Conservation (phyloP, 371 early-diverging fungal genomes). For the Rhizopus sp. region DNA sequence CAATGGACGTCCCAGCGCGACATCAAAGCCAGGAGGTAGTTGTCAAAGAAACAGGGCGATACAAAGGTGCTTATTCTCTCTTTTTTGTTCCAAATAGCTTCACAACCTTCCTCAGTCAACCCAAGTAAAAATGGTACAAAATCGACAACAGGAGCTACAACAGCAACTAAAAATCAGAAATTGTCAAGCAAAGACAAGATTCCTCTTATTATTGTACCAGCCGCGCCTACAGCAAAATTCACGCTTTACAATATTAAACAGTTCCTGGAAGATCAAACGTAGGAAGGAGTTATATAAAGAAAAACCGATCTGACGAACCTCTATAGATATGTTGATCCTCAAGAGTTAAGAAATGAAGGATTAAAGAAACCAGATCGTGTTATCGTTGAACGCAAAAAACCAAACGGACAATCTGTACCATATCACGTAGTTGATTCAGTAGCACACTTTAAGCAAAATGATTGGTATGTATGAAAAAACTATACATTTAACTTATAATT, state of each 20-base stretch:
- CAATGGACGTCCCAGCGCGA: neutral
- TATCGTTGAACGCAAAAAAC: slow-evolving; percentile 56
- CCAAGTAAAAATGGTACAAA: neutral
- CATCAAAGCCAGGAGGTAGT: slow-evolving; percentile 18
- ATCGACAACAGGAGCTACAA: neutral
- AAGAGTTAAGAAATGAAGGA: slow-evolving; percentile 65
- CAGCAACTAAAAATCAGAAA: slow-evolving; percentile 21
- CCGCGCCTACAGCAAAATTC: slow-evolving; percentile 79
- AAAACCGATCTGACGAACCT: neutral
- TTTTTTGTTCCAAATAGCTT: neutral
- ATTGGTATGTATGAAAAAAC: slow-evolving; percentile 54
- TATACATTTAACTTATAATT: neutral
- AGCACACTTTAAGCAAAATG: slow-evolving; percentile 65
- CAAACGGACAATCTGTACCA: slow-evolving; percentile 48
- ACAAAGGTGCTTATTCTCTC: neutral
- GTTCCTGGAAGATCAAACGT: slow-evolving; percentile 75
- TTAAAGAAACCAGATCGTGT: slow-evolving; percentile 64
- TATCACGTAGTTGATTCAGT: slow-evolving; percentile 77
- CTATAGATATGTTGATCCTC: slow-evolving; percentile 65
- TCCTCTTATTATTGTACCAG: slow-evolving; percentile 90
- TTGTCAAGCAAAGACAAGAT: slow-evolving; percentile 41
- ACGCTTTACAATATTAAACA: slow-evolving; percentile 85
- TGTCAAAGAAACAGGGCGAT: neutral
- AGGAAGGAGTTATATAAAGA: slow-evolving; percentile 13
- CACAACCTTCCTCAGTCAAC: slow-evolving; percentile 14